Evolutionary conservation across 805 yeast genomes (phyloP).

Genomic region (Candida quercuum): DNA sequence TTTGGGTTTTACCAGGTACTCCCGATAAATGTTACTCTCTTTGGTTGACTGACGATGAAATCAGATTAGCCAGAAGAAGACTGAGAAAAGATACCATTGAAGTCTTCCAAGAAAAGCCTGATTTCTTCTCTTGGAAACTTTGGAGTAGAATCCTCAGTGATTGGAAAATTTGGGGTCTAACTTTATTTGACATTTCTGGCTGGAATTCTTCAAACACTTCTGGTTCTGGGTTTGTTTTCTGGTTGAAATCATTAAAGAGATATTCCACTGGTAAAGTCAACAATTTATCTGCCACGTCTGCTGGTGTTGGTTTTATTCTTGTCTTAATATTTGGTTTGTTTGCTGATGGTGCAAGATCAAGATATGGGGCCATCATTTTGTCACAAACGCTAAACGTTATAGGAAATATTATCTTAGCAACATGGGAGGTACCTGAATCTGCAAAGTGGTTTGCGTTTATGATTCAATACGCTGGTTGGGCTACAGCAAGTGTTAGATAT

Average conservation of each 20-base stretch:
- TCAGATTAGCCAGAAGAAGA: conserved; percentile 42
- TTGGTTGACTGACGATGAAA: conserved; percentile 50
- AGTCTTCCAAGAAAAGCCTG: conserved; percentile 18
- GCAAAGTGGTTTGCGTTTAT: conserved; percentile 48
- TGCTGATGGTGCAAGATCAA: conserved; percentile 33
- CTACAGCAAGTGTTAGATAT: conserved; percentile 23
- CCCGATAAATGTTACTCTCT: conserved; percentile 50
- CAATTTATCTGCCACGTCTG: conserved; percentile 37
- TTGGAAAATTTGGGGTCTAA: conserved; percentile 52
- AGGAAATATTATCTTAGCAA: conserved; percentile 41
- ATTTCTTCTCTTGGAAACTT: conserved; percentile 35
- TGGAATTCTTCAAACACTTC: conserved; percentile 53
- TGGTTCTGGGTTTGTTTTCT: conserved; percentile 35
- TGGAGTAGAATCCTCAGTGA: conserved; percentile 49
- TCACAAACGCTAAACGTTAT: conserved; percentile 39
- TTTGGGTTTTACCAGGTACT: conserved; percentile 49
- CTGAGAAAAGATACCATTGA: conserved; percentile 30
- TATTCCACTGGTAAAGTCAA: conserved; percentile 34
- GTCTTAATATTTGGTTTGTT: background rate
- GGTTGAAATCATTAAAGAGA: conserved; percentile 42
- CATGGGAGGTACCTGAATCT: conserved; percentile 42
- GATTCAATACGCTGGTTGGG: conserved; percentile 8
- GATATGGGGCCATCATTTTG: conserved; percentile 38
- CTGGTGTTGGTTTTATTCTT: conserved; percentile 1
- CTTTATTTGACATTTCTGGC: conserved; percentile 44